These are phyloP conservation scores for Lojkania enalia DNA, from an alignment of 2,329 filamentous ascomycete species.

Conservation along the genomic window DNA sequence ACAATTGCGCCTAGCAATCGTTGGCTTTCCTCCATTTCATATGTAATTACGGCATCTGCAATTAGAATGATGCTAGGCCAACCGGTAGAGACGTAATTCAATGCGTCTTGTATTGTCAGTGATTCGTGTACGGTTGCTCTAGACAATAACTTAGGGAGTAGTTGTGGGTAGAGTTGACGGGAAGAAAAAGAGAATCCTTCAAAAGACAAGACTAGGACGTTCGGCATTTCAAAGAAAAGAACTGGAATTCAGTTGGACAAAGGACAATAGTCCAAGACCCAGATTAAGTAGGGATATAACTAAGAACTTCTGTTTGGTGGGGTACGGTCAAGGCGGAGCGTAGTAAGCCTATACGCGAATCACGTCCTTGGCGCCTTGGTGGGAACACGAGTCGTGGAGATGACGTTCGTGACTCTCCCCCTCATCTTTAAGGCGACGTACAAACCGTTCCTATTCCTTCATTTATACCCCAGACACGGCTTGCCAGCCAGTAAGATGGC, in stretches of 20 bases:
- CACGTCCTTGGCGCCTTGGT: conserved; percentile 10
- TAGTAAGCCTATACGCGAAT: not conserved
- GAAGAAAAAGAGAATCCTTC: conserved; percentile 30
- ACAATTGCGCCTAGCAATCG: conserved; percentile 17
- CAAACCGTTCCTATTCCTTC: conserved; percentile 1
- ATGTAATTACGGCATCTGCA: conserved; percentile 22
- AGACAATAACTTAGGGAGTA: conserved; percentile 27
- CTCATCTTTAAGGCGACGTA: conserved; percentile 4
- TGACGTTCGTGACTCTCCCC: conserved; percentile 20
- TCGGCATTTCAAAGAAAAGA: conserved; percentile 19
- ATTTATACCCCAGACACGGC: not conserved
- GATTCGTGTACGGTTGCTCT: conserved; percentile 29
- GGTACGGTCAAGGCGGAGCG: not conserved
- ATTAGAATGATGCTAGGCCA: conserved; percentile 32
- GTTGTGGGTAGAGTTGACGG: conserved; percentile 26
- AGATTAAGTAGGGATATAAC: too few species aligned
- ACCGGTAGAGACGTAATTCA: conserved; percentile 22
- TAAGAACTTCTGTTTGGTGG: too few species aligned
- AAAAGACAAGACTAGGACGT: conserved; percentile 27
- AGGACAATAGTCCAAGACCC: too few species aligned
- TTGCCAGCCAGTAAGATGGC: conserved; percentile 23
- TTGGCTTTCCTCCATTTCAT: conserved; percentile 15
- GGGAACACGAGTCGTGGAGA: conserved; percentile 11
- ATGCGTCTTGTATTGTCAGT: conserved; percentile 23
- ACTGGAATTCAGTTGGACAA: too few species aligned